These are phyloP conservation scores for Flaveria ramosissima DNA, from an alignment of 129 eudicot species.

Conservation along the genomic window DNA sequence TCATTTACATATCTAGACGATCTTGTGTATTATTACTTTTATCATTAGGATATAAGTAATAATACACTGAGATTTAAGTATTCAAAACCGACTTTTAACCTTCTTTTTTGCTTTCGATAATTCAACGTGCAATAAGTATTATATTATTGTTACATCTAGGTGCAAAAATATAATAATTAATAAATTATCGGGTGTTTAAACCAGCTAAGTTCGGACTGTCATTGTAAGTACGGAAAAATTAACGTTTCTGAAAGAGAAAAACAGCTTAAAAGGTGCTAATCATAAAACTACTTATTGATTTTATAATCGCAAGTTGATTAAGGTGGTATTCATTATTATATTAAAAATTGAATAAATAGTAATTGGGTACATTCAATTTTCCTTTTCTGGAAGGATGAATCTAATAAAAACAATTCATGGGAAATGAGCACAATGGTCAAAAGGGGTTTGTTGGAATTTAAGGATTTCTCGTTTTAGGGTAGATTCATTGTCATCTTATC, in stretches of 20 bases:
- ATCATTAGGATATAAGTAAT: too few relatives aligned
- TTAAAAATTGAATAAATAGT: neutral
- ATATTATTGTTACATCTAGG: neutral
- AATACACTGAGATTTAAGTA: neutral
- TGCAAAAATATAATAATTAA: neutral
- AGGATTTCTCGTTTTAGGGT: slow-evolving; percentile 30
- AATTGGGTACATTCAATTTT: slow-evolving; percentile 16
- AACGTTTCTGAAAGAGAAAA: neutral
- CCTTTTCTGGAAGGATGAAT: slow-evolving; percentile 17
- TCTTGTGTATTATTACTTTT: too few relatives aligned
- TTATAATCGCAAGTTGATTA: slow-evolving; percentile 15
- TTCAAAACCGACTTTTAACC: neutral
- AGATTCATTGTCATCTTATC: slow-evolving; percentile 42
- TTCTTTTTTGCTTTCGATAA: too few relatives aligned
- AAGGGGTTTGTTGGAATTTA: slow-evolving; percentile 31
- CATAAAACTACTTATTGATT: neutral
- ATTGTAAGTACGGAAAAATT: slow-evolving; percentile 5
- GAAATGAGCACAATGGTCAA: slow-evolving; percentile 28
- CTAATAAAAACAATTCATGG: slow-evolving; percentile 19
- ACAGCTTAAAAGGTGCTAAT: slow-evolving; percentile 20
- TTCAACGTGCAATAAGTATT: neutral
- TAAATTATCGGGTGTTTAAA: slow-evolving; percentile 1
- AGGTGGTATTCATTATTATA: neutral
- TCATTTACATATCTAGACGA: too few relatives aligned
- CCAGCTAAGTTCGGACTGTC: neutral